Evolutionary conservation across 2,329 filamentous ascomycete genomes (phyloP).

Genomic region (Lachnellula suecica): DNA sequence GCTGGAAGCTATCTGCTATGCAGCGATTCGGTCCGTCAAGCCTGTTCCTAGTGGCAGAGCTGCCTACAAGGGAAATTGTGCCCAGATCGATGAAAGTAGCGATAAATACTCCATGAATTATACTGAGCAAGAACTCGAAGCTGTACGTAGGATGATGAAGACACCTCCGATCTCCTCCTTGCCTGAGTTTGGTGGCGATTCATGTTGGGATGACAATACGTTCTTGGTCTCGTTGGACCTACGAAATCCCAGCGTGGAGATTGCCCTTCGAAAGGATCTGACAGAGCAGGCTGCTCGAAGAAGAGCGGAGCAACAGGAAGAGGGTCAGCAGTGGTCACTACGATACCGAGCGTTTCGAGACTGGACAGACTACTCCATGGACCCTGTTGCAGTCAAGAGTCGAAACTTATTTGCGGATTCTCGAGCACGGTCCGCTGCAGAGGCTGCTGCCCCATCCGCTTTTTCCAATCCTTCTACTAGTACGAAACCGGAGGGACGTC

Average conservation of each 20-base stretch:
- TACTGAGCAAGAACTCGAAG: conserved; percentile 12
- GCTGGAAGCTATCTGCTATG: conserved; percentile 15
- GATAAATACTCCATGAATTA: neutral
- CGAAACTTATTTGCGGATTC: conserved; percentile 29
- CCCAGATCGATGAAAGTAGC: neutral
- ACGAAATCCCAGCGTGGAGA: conserved; percentile 16
- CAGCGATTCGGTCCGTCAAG: neutral
- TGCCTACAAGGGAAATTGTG: neutral
- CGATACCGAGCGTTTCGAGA: conserved; percentile 27
- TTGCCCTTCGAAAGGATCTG: conserved; percentile 16
- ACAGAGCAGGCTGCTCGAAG: conserved; percentile 11
- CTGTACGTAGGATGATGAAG: conserved; percentile 30
- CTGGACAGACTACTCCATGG: conserved; percentile 30
- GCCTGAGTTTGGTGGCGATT: conserved; percentile 21
- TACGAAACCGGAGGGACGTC: conserved; percentile 54
- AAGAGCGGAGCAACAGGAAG: conserved; percentile 25
- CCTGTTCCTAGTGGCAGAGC: neutral
- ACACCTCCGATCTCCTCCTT: conserved; percentile 29
- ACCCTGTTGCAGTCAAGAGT: conserved; percentile 28
- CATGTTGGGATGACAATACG: conserved; percentile 25
- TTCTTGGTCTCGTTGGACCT: conserved; percentile 24
- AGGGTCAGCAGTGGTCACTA: conserved; percentile 24
- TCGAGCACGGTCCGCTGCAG: conserved; percentile 25
- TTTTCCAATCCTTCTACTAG: conserved; percentile 46
- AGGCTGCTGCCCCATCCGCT: conserved; percentile 21